phyloP scores from a whole-genome alignment of 805 yeast species.

The Kluyveromyces starmeri region DNA sequence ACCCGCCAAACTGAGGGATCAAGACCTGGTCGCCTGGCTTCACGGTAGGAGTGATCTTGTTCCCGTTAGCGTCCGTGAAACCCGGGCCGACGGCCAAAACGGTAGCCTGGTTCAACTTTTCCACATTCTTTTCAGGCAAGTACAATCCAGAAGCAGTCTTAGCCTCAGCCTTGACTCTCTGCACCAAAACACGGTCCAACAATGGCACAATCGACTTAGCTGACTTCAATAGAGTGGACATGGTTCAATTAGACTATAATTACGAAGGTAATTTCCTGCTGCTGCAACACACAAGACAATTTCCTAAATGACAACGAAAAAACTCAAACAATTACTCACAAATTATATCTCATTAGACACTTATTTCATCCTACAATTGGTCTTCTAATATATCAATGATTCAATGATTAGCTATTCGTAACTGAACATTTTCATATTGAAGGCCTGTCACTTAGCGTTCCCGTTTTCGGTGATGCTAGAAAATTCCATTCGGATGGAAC shows the following conservation, averaged over 20 bases:
- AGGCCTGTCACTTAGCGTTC: not conserved
- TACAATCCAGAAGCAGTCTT: slow-evolving; percentile 88
- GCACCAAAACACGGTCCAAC: slow-evolving; percentile 92
- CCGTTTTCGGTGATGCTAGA: slow-evolving; percentile 7
- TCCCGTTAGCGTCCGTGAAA: slow-evolving; percentile 64
- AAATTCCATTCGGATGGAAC: slow-evolving; percentile 1
- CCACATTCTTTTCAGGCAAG: slow-evolving; percentile 93
- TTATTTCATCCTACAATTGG: too few relatives aligned
- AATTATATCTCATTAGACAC: too few relatives aligned
- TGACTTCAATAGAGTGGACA: slow-evolving; percentile 61
- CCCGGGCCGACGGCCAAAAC: slow-evolving; percentile 97
- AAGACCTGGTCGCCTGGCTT: slow-evolving; percentile 87
- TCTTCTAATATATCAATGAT: too few relatives aligned
- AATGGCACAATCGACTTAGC: slow-evolving; percentile 86
- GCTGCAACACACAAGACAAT: too few relatives aligned
- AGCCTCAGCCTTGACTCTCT: slow-evolving; percentile 84
- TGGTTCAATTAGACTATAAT: too few relatives aligned
- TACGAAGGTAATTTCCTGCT: too few relatives aligned
- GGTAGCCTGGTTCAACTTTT: slow-evolving; percentile 84
- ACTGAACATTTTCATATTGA: too few relatives aligned
- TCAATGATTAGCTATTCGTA: too few relatives aligned
- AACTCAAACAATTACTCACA: too few relatives aligned
- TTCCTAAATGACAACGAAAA: too few relatives aligned
- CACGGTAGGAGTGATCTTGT: slow-evolving; percentile 63
- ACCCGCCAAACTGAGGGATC: slow-evolving; percentile 93